phyloP scores from a whole-genome alignment of 495 filamentous ascomycete species.

The Penicillium pancosmium region DNA sequence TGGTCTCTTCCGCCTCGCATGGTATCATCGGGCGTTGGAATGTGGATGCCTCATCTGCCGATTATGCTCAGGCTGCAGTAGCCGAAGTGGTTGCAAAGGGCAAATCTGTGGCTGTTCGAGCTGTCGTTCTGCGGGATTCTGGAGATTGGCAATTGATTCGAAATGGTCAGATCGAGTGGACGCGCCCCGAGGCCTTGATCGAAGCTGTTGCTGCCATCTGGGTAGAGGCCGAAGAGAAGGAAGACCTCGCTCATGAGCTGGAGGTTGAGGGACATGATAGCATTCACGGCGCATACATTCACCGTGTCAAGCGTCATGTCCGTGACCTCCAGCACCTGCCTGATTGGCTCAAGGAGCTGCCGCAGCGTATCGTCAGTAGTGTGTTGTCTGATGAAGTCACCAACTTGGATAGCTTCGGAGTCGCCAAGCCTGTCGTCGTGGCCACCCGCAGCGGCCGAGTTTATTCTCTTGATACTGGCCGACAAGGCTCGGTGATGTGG shows the following conservation, averaged over 20 bases:
- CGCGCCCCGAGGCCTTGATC: constrained; percentile 77
- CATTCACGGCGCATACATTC: constrained; percentile 76
- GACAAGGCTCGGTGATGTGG: constrained; percentile 78
- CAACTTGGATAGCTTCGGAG: constrained; percentile 79
- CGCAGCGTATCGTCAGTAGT: constrained; percentile 66
- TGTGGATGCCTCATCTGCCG: constrained; percentile 44
- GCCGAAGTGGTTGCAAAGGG: constrained; percentile 78
- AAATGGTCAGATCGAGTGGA: constrained; percentile 81
- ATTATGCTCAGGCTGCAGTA: constrained; percentile 62
- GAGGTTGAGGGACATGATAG: constrained; percentile 86
- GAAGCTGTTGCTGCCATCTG: constrained; percentile 76
- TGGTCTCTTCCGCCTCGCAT: constrained; percentile 78
- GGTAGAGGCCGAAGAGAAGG: constrained; percentile 68
- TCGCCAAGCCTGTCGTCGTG: constrained; percentile 78
- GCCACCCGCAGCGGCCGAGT: constrained; percentile 81
- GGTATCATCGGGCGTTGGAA: constrained; percentile 74
- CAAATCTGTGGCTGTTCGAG: constrained; percentile 71
- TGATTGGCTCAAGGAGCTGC: constrained; percentile 66
- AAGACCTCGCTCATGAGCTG: constrained; percentile 76
- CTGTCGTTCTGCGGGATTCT: constrained; percentile 66
- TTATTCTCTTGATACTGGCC: constrained; percentile 76
- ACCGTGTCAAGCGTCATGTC: constrained; percentile 81
- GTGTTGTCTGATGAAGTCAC: constrained; percentile 64
- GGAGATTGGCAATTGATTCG: constrained; percentile 85
- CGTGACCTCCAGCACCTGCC: constrained; percentile 81